Evolutionary conservation across 495 filamentous ascomycete species (phyloP).

Genomic region (Neurospora sp.): DNA sequence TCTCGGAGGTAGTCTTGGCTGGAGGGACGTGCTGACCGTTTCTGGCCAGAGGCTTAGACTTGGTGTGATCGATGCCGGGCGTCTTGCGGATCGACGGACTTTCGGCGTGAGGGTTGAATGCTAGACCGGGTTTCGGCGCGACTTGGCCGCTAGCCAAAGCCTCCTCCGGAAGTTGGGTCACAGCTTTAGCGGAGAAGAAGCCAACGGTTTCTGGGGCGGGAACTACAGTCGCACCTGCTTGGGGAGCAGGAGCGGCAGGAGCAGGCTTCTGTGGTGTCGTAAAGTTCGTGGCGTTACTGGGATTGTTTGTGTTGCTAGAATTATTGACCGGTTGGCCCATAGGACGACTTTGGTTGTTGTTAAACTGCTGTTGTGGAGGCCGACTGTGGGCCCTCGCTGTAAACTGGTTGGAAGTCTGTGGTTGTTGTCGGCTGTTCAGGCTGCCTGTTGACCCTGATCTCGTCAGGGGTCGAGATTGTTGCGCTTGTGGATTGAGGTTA

Average conservation of each 20-base stretch:
- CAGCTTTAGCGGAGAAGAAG: constrained; percentile 72
- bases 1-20: constrained; percentile 12
- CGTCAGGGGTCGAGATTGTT: constrained; percentile 21
- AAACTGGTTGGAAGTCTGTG: constrained; percentile 29
- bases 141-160: constrained; percentile 29
- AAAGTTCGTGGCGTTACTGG: constrained; percentile 19
- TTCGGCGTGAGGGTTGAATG: constrained; percentile 74
- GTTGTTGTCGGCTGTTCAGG: constrained; percentile 20
- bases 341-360: constrained; percentile 14
- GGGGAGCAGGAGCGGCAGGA: background rate
- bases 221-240: background rate
- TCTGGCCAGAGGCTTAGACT: constrained; percentile 53
- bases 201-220: constrained; percentile 13
- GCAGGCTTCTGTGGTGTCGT: constrained; percentile 25
- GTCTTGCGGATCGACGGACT: constrained; percentile 85
- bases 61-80: constrained; percentile 74
- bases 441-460: constrained; percentile 15
- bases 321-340: constrained; percentile 5
- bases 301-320: constrained; percentile 11
- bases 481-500: constrained; percentile 22
- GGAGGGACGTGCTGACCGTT: constrained; percentile 32
- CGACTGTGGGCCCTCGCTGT: constrained; percentile 5
- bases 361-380: constrained; percentile 19
- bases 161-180: constrained; percentile 30
- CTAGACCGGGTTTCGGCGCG: constrained; percentile 34